Percentiles rank a stretch among this genome's conserved stretches.
phyloP scores from a whole-genome alignment of 78 protist genomes.

The Bodo saltans region DNA sequence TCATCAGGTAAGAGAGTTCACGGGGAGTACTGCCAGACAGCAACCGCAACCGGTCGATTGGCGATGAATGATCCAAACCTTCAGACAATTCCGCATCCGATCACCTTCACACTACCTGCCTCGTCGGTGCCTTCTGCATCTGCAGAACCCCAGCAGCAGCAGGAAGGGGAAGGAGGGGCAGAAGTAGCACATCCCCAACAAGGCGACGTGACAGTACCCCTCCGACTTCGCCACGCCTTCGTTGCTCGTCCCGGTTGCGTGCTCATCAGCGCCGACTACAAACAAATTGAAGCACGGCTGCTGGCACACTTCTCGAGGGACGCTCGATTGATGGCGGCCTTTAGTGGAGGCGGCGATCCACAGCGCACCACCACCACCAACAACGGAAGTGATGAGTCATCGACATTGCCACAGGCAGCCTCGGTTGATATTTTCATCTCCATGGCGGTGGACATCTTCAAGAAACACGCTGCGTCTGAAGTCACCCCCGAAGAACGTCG shows the following conservation, averaged over 20 bases:
- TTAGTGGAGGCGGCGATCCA: not conserved
- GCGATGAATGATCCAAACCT: slow-evolving; percentile 27
- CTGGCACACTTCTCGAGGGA: slow-evolving; percentile 25
- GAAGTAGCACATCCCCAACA: no score
- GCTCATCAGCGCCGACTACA: slow-evolving; percentile 18
- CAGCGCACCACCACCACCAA: not conserved
- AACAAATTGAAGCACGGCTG: slow-evolving; percentile 12
- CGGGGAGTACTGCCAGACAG: slow-evolving; percentile 10
- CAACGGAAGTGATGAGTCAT: no score
- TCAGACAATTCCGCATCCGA: slow-evolving; percentile 35
- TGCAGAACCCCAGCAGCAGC: no score
- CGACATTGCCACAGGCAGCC: no score
- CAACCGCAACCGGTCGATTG: slow-evolving; percentile 26
- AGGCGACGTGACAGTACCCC: no score
- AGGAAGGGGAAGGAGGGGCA: no score
- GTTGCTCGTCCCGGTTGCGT: not conserved
- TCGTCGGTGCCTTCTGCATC: slow-evolving; percentile 17
- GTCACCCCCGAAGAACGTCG: slow-evolving; percentile 25
- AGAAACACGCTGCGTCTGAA: not conserved
- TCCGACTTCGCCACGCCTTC: not conserved
- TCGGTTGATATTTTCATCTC: not conserved
- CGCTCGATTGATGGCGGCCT: not conserved
- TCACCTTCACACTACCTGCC: slow-evolving; percentile 2
- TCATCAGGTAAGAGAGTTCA: not conserved
- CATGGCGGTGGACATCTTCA: no score